phyloP scores from a whole-genome alignment of 2,329 filamentous ascomycete species.

The Gnomoniopsis sp. region DNA sequence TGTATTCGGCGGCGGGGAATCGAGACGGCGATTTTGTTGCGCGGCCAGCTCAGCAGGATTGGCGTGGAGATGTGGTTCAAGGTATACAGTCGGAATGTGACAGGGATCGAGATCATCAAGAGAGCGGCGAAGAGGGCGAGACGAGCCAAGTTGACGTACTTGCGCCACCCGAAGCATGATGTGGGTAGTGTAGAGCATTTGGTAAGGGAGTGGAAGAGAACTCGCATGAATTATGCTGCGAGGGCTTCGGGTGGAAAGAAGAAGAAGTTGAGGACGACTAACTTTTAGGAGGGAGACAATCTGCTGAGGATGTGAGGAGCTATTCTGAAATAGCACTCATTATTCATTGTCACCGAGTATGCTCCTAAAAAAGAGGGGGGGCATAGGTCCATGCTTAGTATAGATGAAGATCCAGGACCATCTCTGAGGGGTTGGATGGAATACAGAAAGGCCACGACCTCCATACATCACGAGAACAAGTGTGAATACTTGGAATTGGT shows the following conservation, averaged over 20 bases:
- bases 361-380: too few species aligned
- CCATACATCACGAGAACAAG: neutral
- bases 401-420: neutral
- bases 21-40: slow-evolving; percentile 82
- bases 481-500: neutral
- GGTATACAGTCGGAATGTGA: slow-evolving; percentile 84
- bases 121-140: slow-evolving; percentile 78
- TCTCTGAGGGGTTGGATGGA: neutral
- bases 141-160: slow-evolving; percentile 83
- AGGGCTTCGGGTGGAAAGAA: slow-evolving; percentile 16
- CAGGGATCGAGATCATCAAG: slow-evolving; percentile 92
- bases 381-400: neutral
- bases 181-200: slow-evolving; percentile 80
- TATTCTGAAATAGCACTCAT: neutral
- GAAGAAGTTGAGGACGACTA: slow-evolving; percentile 20
- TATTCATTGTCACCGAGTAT: neutral
- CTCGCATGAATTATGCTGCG: slow-evolving; percentile 36
- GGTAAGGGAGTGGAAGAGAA: slow-evolving; percentile 58
- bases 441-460: neutral
- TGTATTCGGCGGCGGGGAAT: slow-evolving; percentile 84
- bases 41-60: slow-evolving; percentile 80
- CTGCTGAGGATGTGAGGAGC: too few species aligned
- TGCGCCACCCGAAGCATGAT: slow-evolving; percentile 85
- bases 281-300: neutral
- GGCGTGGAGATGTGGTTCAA: slow-evolving; percentile 98